Evolutionary conservation across 495 filamentous ascomycete species (phyloP), one percentile per base, ranked within the genome.

Genomic region (Alectoria sarmentosa): DNA sequence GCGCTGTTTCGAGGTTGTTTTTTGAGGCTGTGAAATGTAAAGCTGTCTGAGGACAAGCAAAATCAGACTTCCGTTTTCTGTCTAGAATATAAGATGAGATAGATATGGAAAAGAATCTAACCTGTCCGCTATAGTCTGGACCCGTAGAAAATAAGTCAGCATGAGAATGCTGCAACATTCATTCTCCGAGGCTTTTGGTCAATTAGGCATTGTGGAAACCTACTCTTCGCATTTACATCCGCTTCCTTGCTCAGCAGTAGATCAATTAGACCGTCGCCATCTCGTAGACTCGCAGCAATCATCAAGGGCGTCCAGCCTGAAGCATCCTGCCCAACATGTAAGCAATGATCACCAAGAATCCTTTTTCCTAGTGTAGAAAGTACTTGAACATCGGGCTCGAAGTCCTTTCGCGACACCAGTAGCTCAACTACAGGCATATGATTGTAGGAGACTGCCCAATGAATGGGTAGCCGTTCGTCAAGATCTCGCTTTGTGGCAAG

Each of bases 21-120:
- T 99, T 98, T 59, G 92, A 96, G 56, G 90, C 88, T 58, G 87
- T 82, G 72, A 99, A 96, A 73, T 98, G 94, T 14, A 99, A 82
- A 19, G 90, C 90, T 39, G 92, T 96, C 86, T 90, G 72, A 64
- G 19, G 37, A 23, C 6, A 55, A 28, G 34, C 57, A 41, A 59
- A 30, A 36, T 54, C 49, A 54, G n/a, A n/a, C n/a, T n/a, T n/a
- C n/a, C n/a, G 49, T 28, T 30, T 32, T 30, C 49, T 26, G 14
- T 54, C 28, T 32, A 54, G 38, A 39, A 7, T 19, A 19, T 23
- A n/a, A 4, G 6, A 14, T 61, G 26, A 36, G 41, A 61, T 39
- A 10, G 23, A 14, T 11, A 10, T 41, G 46, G 54, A 44, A 21
- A 44, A n/a, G 38, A 34, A 34, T 13, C 55, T 37, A 15, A 49